Conservation (phyloP, 2,329 filamentous ascomycete species). For the Ophiostoma novo-ulmi region DNA sequence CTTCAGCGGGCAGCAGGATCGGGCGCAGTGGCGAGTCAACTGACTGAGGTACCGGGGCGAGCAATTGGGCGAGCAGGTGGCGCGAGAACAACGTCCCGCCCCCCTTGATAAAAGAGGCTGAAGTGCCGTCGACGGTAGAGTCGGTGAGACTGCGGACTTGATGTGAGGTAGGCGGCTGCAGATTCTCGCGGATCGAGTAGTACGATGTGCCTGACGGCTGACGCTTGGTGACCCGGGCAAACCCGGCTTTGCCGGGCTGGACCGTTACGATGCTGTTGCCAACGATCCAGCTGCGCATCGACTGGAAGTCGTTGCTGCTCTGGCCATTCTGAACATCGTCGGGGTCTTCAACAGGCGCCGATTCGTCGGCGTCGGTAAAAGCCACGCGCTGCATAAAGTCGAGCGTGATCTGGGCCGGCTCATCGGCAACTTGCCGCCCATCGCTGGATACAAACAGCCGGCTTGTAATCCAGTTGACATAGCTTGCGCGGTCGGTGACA, state of each 20-base stretch:
- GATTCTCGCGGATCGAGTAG: conserved; percentile 56
- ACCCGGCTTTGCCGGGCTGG: conserved; percentile 61
- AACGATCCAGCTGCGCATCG: conserved; percentile 60
- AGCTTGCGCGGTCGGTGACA: conserved; percentile 72
- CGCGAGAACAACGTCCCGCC: conserved; percentile 51
- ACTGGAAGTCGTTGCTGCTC: conserved; percentile 60
- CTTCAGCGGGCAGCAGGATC: conserved; percentile 67
- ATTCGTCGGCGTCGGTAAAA: conserved; percentile 80
- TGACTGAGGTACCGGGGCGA: conserved; percentile 57
- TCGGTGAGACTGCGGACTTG: conserved; percentile 34
- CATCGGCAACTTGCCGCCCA: conserved; percentile 70
- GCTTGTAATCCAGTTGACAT: conserved; percentile 86
- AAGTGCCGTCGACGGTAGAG: background rate
- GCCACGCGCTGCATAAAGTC: conserved; percentile 91
- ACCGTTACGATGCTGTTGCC: conserved; percentile 70
- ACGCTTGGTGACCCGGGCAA: conserved; percentile 65
- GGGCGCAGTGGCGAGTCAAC: conserved; percentile 57
- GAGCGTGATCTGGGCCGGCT: conserved; percentile 87
- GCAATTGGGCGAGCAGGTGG: conserved; percentile 64
- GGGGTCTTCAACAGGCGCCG: conserved; percentile 47
- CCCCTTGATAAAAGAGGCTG: background rate
- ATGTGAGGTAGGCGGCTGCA: conserved; percentile 53
- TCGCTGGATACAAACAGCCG: conserved; percentile 75
- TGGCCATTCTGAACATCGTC: conserved; percentile 46
- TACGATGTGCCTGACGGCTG: conserved; percentile 64